Evolutionary conservation across 768 basidiomycete genomes (phyloP), one percentile per base, ranked within the genome.

Genomic region (Lanmaoa rubissima): DNA sequence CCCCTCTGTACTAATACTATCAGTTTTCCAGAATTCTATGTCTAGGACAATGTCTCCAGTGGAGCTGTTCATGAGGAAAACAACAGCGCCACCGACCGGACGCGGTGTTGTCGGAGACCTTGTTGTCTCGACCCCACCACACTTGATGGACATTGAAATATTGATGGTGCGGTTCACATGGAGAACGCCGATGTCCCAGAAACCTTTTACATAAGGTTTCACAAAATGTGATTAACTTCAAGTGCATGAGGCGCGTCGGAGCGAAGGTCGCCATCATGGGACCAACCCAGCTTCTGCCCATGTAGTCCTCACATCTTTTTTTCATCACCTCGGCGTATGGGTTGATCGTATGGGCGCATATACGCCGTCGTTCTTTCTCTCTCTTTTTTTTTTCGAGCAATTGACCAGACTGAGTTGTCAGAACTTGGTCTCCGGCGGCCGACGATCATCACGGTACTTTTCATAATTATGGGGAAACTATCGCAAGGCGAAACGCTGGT

Each of bases 171-270:
- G 55, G 63, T 41, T 63, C 65, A 21, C 49, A 51, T 55, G 51
- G 19, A 54, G 66, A 64, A 62, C 40, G 14, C 55, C 55, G 51
- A 58, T 32, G 11, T 16, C 16, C 11, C 24, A 24, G 28, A 28
- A 16, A 21, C 13, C 26, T 51, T 54, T 66, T 58, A 53, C 59
- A 61, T 48, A 65, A 61, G 44, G 62, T 66, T 61, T 54, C 44
- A 26, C 55, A 41, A 43, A 34, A 16, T 12, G 26, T 5, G 59
- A 57, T 64, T 51, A 61, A 44, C 55, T 67, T 61, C 19, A 51
- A 4, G 35, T 6, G n/a, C 62, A 61, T 38, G 57, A 59, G 65
- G 65, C 51, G 26, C 14, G 38, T 55, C 42, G 58, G 64, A 52
- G 26, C 45, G 21, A 43, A 47, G 40, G 34, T 31, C 34, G 31